Evolutionary conservation across 2,329 filamentous ascomycete species (phyloP), one percentile per base, ranked within the genome.

Genomic region (Arthrobotrys conoides): DNA sequence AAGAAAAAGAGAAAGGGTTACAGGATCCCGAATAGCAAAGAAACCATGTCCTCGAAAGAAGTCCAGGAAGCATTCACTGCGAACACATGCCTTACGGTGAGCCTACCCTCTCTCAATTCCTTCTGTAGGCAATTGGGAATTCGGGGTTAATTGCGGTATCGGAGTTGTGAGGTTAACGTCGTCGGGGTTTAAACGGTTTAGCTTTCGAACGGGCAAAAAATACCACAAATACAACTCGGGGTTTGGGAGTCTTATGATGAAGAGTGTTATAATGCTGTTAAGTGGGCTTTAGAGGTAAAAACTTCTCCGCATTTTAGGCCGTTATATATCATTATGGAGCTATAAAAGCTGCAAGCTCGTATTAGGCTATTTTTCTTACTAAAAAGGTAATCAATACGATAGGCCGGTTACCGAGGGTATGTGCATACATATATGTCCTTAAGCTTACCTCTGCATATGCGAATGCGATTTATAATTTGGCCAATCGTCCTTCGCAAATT

Each of bases 181-280:
- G 16, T 49, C 69, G 69, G 55, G n/a, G n/a, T n/a, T n/a, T n/a
- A n/a, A n/a, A n/a, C n/a, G 49, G 68, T 46, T 16, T 71, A 90
- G 86, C 88, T 92, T 71, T 84, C 88, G 81, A 92, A 92, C 86
- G 90, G 90, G 82, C 85, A 88, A 71, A 86, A 86, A 14, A 93
- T 93, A 84, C 92, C 92, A 14, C 89, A 88, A 81, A 89, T 93
- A 81, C 91, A 93, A 80, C 88, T 93, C 0, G 92, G 92, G 3
- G 89, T 93, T 10, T 94, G 93, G 84, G 87, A 91, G 85, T 92
- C 91, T 84, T 88, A 87, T 2, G 89, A 90, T 0, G 83, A 83
- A 27, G 90, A 92, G 82, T 90, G 89, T 18, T 86, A 85, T 9
- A 83, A 86, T 27, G 87, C 91, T 0, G 89, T 93, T 1, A 85